phyloP scores from a whole-genome alignment of 116 monocot genomes.

The Thalassia testudinum region DNA sequence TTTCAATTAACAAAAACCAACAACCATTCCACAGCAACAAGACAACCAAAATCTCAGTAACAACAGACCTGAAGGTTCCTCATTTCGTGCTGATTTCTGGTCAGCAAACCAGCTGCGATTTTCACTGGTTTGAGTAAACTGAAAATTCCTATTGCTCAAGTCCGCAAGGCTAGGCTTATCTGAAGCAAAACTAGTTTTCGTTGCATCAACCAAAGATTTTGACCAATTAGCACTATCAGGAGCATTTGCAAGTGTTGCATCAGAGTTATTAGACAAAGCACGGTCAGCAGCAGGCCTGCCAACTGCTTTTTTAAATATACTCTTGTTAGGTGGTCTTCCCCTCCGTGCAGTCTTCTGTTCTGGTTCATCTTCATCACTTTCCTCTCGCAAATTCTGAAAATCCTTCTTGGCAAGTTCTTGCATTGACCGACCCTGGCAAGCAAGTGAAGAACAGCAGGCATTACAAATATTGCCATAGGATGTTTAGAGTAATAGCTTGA shows the following conservation, averaged over 20 bases:
- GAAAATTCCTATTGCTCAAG: background rate
- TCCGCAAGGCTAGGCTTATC: slow-evolving; percentile 15
- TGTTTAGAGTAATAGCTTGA: background rate
- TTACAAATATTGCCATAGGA: background rate
- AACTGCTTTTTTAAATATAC: slow-evolving; percentile 6
- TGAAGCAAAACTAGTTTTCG: slow-evolving; percentile 13
- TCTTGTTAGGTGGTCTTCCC: slow-evolving; percentile 23
- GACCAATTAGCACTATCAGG: slow-evolving; percentile 13
- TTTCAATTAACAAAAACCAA: no score
- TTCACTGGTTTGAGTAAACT: slow-evolving; percentile 17
- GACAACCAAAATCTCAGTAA: background rate
- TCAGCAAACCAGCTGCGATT: slow-evolving; percentile 15
- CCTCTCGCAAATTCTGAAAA: slow-evolving; percentile 47
- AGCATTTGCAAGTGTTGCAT: slow-evolving; percentile 25
- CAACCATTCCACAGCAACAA: background rate
- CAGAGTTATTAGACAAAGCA: slow-evolving; percentile 13
- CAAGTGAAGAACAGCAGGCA: background rate
- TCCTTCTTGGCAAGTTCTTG: slow-evolving; percentile 59
- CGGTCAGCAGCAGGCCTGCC: slow-evolving; percentile 13
- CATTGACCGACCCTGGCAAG: slow-evolving; percentile 44
- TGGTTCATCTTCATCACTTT: slow-evolving; percentile 22
- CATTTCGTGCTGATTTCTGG: slow-evolving; percentile 28
- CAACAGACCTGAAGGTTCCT: slow-evolving; percentile 32
- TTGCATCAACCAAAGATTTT: slow-evolving; percentile 15
- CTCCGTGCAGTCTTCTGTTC: slow-evolving; percentile 13